A percentile compares a stretch with the other conserved stretches of the same genome.
Conservation (phyloP, 2,329 filamentous ascomycete genomes). For the Monilinia aucupariae region DNA sequence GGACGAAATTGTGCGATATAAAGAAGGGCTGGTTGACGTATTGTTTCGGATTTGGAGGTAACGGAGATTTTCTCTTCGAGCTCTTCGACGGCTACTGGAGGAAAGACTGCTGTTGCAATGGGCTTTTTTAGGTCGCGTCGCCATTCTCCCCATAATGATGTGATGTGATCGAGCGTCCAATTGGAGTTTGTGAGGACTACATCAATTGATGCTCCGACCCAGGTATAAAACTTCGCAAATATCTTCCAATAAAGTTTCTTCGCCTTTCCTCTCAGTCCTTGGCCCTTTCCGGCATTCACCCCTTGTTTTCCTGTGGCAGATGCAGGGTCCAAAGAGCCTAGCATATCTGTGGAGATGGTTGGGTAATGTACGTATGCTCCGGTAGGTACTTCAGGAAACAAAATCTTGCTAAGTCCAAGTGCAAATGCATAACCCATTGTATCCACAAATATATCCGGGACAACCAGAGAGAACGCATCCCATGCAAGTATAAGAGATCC, state of each 20-base stretch:
- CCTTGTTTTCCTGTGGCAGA: constrained; percentile 57
- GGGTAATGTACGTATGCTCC: constrained; percentile 97
- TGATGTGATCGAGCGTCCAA: constrained; percentile 86
- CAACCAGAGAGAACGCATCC: constrained; percentile 87
- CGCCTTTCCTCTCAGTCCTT: constrained; percentile 59
- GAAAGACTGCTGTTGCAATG: constrained; percentile 71
- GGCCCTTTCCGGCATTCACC: constrained; percentile 77
- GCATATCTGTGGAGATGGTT: constrained; percentile 97
- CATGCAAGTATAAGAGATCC: constrained; percentile 83
- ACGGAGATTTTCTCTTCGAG: constrained; percentile 71
- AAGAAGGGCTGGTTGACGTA: constrained; percentile 66
- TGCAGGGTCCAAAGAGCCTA: constrained; percentile 67
- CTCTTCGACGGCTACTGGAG: constrained; percentile 84
- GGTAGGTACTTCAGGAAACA: constrained; percentile 77
- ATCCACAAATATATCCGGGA: constrained; percentile 91
- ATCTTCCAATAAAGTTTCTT: constrained; percentile 83
- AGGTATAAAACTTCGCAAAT: constrained; percentile 78
- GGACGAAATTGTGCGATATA: constrained; percentile 98
- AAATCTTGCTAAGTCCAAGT: constrained; percentile 71
- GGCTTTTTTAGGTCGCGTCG: constrained; percentile 42
- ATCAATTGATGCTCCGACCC: constrained; percentile 77
- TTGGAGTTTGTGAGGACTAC: constrained; percentile 96
- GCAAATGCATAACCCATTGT: constrained; percentile 98
- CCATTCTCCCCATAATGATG: constrained; percentile 67
- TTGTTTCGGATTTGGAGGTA: constrained; percentile 60